Conservation (phyloP, 2,329 filamentous ascomycete species). For the Alternaria viburni region DNA sequence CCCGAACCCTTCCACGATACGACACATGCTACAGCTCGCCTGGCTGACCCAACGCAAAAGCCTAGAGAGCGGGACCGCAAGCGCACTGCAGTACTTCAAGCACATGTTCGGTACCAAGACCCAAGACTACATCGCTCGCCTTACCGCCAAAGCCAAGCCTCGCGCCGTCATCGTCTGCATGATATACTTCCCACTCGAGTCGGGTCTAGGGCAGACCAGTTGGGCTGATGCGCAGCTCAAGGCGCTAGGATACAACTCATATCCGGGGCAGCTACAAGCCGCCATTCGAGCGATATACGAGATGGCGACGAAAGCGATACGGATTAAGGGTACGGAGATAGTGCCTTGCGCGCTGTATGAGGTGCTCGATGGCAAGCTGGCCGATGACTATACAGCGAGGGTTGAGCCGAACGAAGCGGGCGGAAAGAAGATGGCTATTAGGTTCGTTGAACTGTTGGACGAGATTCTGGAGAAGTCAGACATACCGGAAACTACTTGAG, state of each 20-base stretch:
- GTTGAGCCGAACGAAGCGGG: slow-evolving; percentile 46
- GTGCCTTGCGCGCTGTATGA: slow-evolving; percentile 43
- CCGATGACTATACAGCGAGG: slow-evolving; percentile 41
- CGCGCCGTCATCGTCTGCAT: slow-evolving; percentile 46
- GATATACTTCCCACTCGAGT: slow-evolving; percentile 49
- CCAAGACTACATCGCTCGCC: slow-evolving; percentile 33
- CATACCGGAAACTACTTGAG: not conserved
- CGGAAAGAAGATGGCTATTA: slow-evolving; percentile 43
- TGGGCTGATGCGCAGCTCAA: slow-evolving; percentile 45
- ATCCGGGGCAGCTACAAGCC: slow-evolving; percentile 39
- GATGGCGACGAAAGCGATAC: slow-evolving; percentile 35
- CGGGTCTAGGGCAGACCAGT: slow-evolving; percentile 30
- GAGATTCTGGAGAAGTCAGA: not conserved
- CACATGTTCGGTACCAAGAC: slow-evolving; percentile 37
- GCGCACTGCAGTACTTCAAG: slow-evolving; percentile 40
- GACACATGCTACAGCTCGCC: slow-evolving; percentile 42
- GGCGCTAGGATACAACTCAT: slow-evolving; percentile 38
- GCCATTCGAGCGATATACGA: slow-evolving; percentile 44
- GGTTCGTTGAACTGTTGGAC: slow-evolving; percentile 29
- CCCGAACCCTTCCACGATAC: slow-evolving; percentile 34
- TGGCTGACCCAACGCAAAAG: slow-evolving; percentile 34
- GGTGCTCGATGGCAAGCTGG: slow-evolving; percentile 38
- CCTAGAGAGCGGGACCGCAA: slow-evolving; percentile 33
- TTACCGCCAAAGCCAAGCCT: slow-evolving; percentile 40
- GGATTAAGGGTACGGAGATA: slow-evolving; percentile 36